Percentiles rank a stretch among this genome's conserved stretches.
Evolutionary conservation across 257 asterid genomes (phyloP).

Genomic region (Cinchona pubescens): DNA sequence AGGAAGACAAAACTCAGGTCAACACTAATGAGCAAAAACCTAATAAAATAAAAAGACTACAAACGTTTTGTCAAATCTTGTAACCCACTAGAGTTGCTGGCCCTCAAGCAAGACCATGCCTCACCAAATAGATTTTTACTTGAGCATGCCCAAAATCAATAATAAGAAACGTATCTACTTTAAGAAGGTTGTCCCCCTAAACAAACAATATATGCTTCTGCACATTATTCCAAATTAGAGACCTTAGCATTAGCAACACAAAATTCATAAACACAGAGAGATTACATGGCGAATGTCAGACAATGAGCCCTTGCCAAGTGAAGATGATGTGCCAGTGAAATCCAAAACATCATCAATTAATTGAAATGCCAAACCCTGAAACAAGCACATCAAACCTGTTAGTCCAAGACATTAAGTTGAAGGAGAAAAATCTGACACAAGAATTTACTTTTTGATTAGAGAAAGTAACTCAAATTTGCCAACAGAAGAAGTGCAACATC

Average conservation of each 20-base stretch:
- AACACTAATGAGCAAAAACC: not conserved
- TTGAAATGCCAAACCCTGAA: conserved; percentile 95
- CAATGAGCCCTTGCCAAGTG: conserved; percentile 93
- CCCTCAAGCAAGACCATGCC: not conserved
- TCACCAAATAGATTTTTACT: not conserved
- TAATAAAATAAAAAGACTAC: not conserved
- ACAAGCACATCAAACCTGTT: conserved; percentile 8
- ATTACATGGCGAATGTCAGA: conserved; percentile 95
- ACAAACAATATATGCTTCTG: not conserved
- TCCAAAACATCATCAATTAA: conserved; percentile 91
- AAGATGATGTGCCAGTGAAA: conserved; percentile 84
- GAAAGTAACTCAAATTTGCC: not conserved
- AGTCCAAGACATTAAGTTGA: conserved; percentile 2
- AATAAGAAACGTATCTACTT: not conserved
- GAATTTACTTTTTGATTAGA: not conserved
- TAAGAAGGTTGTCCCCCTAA: not conserved
- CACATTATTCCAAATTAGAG: not conserved
- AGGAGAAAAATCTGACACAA: not conserved
- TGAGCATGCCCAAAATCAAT: not conserved
- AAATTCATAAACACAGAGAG: conserved; percentile 14
- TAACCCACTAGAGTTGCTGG: not conserved
- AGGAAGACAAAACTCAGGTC: not conserved
- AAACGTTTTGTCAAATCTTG: not conserved
- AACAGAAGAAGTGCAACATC: not conserved
- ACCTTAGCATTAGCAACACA: not conserved